Evolutionary conservation across 805 yeast species (phyloP).

Genomic region (Henningerozyma blattae): DNA sequence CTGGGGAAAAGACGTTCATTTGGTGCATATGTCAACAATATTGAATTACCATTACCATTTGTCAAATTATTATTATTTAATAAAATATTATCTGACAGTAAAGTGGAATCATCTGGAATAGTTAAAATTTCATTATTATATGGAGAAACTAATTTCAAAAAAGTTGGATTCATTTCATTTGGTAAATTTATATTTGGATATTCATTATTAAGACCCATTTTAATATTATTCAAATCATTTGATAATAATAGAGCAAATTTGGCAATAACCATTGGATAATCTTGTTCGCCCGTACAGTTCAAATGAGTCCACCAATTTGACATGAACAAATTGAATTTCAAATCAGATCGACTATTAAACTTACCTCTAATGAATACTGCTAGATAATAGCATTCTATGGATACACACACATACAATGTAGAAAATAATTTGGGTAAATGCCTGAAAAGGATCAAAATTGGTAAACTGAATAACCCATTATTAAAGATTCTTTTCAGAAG

Average conservation of each 20-base stretch:
- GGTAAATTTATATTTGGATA: constrained; percentile 3
- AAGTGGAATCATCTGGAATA: not conserved
- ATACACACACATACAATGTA: constrained; percentile 44
- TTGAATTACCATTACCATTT: not conserved
- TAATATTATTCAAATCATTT: constrained; percentile 11
- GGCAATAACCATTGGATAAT: constrained; percentile 12
- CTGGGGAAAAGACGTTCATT: not conserved
- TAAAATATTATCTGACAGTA: too few relatives aligned
- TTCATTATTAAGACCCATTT: constrained; percentile 19
- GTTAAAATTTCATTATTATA: not conserved
- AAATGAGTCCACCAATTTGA: constrained; percentile 27
- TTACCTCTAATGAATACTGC: constrained; percentile 44
- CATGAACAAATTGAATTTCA: constrained; percentile 22
- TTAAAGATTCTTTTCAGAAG: constrained; percentile 40
- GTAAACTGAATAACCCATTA: constrained; percentile 32
- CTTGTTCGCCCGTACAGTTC: constrained; percentile 21
- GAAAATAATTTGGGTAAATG: constrained; percentile 44
- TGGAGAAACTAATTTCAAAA: not conserved
- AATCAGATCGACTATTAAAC: constrained; percentile 6
- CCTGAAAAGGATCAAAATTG: constrained; percentile 46
- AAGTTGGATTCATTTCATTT: not conserved
- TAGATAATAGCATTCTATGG: constrained; percentile 39
- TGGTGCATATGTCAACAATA: not conserved
- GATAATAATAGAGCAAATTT: constrained; percentile 15
- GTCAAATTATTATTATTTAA: not conserved